phyloP scores from a whole-genome alignment of 371 early-diverging fungal genomes.

The Saksenaea oblongispora region DNA sequence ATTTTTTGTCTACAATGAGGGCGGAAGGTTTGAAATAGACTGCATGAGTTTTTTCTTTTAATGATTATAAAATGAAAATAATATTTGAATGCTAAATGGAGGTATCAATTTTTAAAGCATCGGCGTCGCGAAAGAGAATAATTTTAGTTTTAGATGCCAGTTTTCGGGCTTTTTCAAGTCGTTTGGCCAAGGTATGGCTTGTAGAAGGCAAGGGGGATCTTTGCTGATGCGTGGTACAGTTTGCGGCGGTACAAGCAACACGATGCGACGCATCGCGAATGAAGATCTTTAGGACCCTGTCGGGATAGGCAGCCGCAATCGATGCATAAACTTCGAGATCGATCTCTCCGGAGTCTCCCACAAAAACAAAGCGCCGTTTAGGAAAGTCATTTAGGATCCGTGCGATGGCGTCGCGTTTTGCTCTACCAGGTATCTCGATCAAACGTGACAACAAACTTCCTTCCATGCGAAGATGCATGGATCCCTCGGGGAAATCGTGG shows the following conservation, averaged over 20 bases:
- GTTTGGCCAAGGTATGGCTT: slow-evolving; percentile 19
- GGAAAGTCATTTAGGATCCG: slow-evolving; percentile 74
- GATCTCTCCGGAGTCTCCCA: slow-evolving; percentile 91
- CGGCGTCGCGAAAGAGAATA: slow-evolving; percentile 32
- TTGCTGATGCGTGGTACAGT: background rate
- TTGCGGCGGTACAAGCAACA: background rate
- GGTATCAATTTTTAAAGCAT: slow-evolving; percentile 23
- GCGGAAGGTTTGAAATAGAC: background rate
- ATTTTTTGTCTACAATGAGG: background rate
- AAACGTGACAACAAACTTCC: slow-evolving; percentile 39
- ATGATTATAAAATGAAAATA: background rate
- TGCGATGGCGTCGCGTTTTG: slow-evolving; percentile 64
- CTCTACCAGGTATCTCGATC: slow-evolving; percentile 40
- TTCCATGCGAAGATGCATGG: slow-evolving; percentile 70
- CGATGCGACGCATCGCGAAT: slow-evolving; percentile 72
- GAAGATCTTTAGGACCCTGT: slow-evolving; percentile 76
- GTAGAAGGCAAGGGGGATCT: background rate
- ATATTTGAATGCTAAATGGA: slow-evolving; percentile 22
- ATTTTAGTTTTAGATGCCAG: slow-evolving; percentile 28
- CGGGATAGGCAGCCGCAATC: slow-evolving; percentile 62
- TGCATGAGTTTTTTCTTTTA: background rate
- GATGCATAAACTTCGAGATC: slow-evolving; percentile 82
- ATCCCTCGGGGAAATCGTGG: slow-evolving; percentile 78
- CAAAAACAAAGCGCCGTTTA: slow-evolving; percentile 78
- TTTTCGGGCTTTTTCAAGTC: slow-evolving; percentile 26